Conservation (phyloP, 108 stramenopile species). For the Stephanodiscus triporus region DNA sequence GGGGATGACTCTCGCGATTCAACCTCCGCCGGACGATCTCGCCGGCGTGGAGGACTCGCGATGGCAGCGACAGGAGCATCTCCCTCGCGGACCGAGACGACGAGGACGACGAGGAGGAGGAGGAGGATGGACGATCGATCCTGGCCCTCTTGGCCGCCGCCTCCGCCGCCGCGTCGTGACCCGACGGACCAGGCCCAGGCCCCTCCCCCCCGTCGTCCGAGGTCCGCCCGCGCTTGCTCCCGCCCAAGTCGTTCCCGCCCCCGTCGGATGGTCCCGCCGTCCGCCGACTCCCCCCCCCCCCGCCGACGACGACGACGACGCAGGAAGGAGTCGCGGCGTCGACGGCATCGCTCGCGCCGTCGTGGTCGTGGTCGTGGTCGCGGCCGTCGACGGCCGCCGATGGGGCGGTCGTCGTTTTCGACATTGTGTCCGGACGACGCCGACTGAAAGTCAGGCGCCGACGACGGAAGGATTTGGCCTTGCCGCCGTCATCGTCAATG, state of each 20-base stretch:
- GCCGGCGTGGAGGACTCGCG: conserved; percentile 61
- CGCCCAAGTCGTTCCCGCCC: too few relatives aligned
- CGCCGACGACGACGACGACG: too few relatives aligned
- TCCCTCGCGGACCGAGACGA: too few relatives aligned
- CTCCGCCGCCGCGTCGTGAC: conserved; percentile 5
- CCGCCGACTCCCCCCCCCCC: too few relatives aligned
- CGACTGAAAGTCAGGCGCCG: conserved; percentile 72
- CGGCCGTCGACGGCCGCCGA: conserved; percentile 23
- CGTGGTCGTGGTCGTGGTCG: conserved; percentile 13
- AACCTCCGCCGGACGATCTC: conserved; percentile 51
- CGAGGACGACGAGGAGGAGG: conserved; percentile 20
- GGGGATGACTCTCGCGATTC: conserved; percentile 27
- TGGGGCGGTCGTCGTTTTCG: conserved; percentile 23
- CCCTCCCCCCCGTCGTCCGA: neutral
- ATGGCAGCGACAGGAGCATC: neutral
- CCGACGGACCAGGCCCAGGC: too few relatives aligned
- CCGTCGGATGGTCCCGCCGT: too few relatives aligned
- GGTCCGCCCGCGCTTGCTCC: conserved; percentile 1
- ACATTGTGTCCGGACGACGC: conserved; percentile 32
- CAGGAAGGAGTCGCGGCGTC: neutral
- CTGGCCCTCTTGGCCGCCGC: conserved; percentile 11
- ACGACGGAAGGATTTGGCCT: conserved; percentile 75
- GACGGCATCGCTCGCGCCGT: conserved; percentile 16
- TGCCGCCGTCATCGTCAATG: conserved; percentile 40
- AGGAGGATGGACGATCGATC: conserved; percentile 14